Evolutionary conservation across 2,329 filamentous ascomycete species (phyloP).

Genomic region (Ambrosiella xylebori): DNA sequence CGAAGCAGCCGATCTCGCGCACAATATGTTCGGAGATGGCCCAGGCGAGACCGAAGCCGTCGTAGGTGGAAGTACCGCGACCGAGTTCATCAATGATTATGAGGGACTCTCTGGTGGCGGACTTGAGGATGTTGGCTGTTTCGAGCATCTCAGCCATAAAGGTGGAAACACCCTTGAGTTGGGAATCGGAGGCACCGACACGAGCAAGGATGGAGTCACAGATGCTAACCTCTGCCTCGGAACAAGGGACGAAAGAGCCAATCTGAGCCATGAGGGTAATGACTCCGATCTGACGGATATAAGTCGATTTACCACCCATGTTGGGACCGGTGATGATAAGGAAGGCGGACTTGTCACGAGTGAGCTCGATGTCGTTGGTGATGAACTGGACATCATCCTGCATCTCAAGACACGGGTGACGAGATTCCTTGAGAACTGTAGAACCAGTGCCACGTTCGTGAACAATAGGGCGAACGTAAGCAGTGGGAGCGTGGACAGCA

Average conservation of each 20-base stretch:
- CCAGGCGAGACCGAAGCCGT: conserved; percentile 97
- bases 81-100: conserved; percentile 98
- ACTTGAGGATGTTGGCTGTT: conserved; percentile 95
- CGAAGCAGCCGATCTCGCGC: conserved; percentile 83
- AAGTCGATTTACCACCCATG: conserved; percentile 98
- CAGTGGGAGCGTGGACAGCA: conserved; percentile 78
- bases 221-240: conserved; percentile 78
- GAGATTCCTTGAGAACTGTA: conserved; percentile 78
- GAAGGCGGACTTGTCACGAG: conserved; percentile 67
- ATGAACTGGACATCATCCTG: conserved; percentile 98
- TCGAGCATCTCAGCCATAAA: conserved; percentile 99
- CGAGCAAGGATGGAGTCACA: conserved; percentile 95
- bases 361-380: conserved; percentile 81
- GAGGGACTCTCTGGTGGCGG: conserved; percentile 80
- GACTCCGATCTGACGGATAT: conserved; percentile 92
- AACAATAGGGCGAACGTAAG: conserved; percentile 82
- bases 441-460: conserved; percentile 75
- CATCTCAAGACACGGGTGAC: conserved; percentile 96
- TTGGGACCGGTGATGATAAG: conserved; percentile 95
- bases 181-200: conserved; percentile 88
- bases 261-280: conserved; percentile 95
- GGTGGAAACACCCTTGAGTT: conserved; percentile 92
- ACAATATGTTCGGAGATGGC: conserved; percentile 96
- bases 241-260: conserved; percentile 87
- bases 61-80: conserved; percentile 91